Conservation (phyloP, 257 asterid genomes). For the Solanum bulbocastanum region DNA sequence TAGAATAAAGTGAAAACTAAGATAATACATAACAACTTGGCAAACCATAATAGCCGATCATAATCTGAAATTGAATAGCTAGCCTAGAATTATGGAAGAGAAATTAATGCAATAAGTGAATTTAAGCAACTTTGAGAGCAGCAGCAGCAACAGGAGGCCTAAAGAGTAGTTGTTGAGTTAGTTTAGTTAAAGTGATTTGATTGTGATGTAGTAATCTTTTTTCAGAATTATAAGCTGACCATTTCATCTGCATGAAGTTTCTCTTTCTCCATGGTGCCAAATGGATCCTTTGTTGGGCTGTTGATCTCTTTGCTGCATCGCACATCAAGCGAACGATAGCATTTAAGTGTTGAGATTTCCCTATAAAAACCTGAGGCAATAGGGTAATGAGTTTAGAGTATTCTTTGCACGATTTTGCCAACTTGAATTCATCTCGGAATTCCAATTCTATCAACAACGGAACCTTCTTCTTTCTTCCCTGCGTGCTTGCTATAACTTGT, state of each 20-base stretch:
- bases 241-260: constrained; percentile 43
- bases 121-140: background rate
- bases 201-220: background rate
- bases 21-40: background rate
- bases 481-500: constrained; percentile 32
- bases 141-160: background rate
- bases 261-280: constrained; percentile 53
- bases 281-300: constrained; percentile 27
- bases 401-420: constrained; percentile 43
- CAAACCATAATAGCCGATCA: background rate
- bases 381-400: constrained; percentile 18
- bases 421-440: constrained; percentile 41
- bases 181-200: background rate
- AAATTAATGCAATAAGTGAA: background rate
- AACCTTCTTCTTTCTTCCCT: constrained; percentile 31
- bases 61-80: background rate
- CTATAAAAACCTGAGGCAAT: constrained; percentile 37
- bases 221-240: constrained; percentile 15
- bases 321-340: constrained; percentile 35
- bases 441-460: constrained; percentile 34
- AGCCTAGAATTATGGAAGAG: background rate
- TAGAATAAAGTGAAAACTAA: background rate
- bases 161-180: background rate
- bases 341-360: constrained; percentile 32
- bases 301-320: constrained; percentile 46